A percentile compares a stretch with the other conserved stretches of the same genome.
phyloP scores from a whole-genome alignment of 805 yeast genomes.

The Dipodascus geniculatus region DNA sequence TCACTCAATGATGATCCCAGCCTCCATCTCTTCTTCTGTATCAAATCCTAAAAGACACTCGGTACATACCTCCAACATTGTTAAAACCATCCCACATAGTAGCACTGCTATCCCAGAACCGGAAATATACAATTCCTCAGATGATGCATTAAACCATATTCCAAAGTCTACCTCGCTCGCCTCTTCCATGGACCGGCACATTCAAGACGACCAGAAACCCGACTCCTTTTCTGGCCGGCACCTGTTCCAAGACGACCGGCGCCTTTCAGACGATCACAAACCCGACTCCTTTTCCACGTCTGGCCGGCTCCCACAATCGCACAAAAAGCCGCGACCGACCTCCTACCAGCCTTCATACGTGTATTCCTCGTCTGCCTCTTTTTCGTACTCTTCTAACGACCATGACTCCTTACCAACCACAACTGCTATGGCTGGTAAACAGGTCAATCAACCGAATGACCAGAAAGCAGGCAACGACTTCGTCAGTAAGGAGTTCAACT shows the following conservation, averaged over 20 bases:
- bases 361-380: conserved; percentile 2
- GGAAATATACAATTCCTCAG: background rate
- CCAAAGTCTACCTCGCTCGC: background rate
- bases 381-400: background rate
- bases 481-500: background rate
- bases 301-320: conserved; percentile 3
- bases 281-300: too few relatives aligned
- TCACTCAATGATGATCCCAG: background rate
- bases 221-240: background rate
- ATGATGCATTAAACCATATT: background rate
- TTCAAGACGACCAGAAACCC: background rate
- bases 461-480: background rate
- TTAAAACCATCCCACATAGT: conserved; percentile 7
- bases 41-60: conserved; percentile 13
- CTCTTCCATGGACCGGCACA: background rate
- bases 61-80: conserved; percentile 14
- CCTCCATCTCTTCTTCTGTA: background rate
- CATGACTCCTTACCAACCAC: background rate
- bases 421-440: background rate
- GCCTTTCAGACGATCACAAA: background rate
- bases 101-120: background rate
- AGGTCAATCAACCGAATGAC: background rate
- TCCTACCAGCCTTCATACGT: conserved; percentile 25
- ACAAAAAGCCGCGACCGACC: conserved; percentile 27
- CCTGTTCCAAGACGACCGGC: background rate